Conservation (phyloP, 352 stramenopile genomes). For the Blastocystis sp. region DNA sequence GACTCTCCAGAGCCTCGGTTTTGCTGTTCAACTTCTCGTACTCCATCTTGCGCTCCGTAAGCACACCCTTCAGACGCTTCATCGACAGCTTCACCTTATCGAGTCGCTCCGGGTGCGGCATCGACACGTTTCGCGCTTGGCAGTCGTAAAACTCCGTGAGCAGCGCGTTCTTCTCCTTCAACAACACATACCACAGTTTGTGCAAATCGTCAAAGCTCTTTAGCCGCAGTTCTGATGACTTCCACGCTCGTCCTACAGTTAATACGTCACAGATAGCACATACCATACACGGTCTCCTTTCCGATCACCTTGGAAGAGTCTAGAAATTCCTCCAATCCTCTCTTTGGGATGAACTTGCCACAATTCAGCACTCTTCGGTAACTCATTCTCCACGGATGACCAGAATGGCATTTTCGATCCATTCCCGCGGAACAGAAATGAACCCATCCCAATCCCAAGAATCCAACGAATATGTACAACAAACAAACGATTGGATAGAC, state of each 20-base stretch:
- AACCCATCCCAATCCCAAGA: neutral
- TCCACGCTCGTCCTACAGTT: slow-evolving; percentile 78
- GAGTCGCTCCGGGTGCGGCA: slow-evolving; percentile 68
- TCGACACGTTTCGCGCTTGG: slow-evolving; percentile 68
- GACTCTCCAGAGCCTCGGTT: neutral
- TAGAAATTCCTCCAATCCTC: slow-evolving; percentile 52
- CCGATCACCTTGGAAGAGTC: neutral
- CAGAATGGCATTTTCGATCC: neutral
- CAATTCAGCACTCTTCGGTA: slow-evolving; percentile 1
- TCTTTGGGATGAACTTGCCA: slow-evolving; percentile 12
- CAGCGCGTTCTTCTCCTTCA: slow-evolving; percentile 92
- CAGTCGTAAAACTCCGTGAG: slow-evolving; percentile 79
- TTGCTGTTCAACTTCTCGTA: slow-evolving; percentile 15
- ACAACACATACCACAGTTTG: slow-evolving; percentile 91
- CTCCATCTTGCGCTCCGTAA: slow-evolving; percentile 41
- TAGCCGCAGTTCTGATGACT: slow-evolving; percentile 82
- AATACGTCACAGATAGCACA: neutral
- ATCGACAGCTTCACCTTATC: slow-evolving; percentile 53
- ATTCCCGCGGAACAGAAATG: neutral
- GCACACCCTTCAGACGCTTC: slow-evolving; percentile 46
- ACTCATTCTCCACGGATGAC: neutral
- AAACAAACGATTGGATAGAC: slow-evolving; percentile 59
- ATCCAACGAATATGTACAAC: neutral
- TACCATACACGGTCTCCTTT: slow-evolving; percentile 50
- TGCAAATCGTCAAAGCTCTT: slow-evolving; percentile 94